Conservation (phyloP, 148 eudicot species). For the Silene latifolia region DNA sequence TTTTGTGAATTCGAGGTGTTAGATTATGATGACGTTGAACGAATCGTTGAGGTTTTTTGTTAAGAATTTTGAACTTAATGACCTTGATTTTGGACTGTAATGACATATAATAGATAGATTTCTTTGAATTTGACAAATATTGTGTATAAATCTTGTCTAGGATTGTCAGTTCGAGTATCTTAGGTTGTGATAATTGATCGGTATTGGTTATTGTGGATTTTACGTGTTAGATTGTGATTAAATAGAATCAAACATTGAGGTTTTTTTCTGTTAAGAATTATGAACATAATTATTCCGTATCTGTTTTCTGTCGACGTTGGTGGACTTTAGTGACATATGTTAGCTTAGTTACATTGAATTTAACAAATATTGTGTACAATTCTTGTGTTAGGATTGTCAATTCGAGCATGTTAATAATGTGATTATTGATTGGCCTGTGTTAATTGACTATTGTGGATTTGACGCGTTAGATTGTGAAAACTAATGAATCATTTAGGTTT, state of each 20-base stretch:
- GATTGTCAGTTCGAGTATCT: no score
- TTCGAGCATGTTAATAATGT: not conserved
- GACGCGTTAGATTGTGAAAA: not conserved
- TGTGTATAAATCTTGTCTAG: no score
- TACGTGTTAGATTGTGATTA: no score
- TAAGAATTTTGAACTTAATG: not conserved
- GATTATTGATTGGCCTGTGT: not conserved
- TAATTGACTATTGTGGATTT: not conserved
- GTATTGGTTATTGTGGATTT: not conserved
- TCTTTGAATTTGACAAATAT: not conserved
- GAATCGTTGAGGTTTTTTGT: not conserved
- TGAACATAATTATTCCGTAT: not conserved
- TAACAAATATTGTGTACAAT: not conserved
- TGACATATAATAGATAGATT: not conserved
- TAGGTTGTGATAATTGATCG: no score
- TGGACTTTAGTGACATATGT: not conserved
- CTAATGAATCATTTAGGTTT: not conserved
- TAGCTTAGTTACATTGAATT: not conserved
- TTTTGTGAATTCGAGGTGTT: not conserved
- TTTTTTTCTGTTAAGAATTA: not conserved
- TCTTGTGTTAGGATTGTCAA: not conserved
- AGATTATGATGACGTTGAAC: not conserved
- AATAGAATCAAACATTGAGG: no score
- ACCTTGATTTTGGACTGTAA: not conserved
- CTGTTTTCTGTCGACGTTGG: not conserved